Evolutionary conservation across 2,329 filamentous ascomycete species (phyloP), one percentile per base, ranked within the genome.

Genomic region (Aschersonia sp.): DNA sequence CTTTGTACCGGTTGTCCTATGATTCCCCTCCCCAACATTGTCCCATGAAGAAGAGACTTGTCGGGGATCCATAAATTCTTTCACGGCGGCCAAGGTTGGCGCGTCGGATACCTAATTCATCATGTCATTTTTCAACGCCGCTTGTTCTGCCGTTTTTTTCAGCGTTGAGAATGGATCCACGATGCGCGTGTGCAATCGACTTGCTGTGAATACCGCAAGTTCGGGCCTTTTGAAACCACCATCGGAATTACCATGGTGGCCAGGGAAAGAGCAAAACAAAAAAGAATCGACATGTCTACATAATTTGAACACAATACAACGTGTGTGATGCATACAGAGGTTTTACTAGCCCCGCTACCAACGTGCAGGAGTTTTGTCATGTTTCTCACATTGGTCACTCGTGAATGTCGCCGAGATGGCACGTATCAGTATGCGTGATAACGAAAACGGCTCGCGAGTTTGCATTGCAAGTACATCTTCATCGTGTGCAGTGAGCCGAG

Each of bases 1-100:
- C 28, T 44, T 44, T 31, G 9, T 46, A 51, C 44, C 40, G 53
- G 50, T 63, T 49, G 57, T 63, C 60, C 61, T 62, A 63, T 65
- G 64, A 65, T 66, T 65, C 64, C 63, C 61, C 62, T 38, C 57
- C 40, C 40, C 41, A 46, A 32, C 45, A 10, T 43, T 45, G 46
- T 44, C 20, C 20, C 30, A n/a, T 30, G 42, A 35, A 44, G 40
- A 32, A 44, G 31, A 40, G 43, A 43, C 29, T 10, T 6, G n/a
- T 59, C 52, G 56, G 54, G 56, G 53, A 56, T 54, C 51, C 54
- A 49, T 51, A 56, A 56, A 7, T 42, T 42, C 20, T 42, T 51
- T 54, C 52, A 53, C 60, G 57, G 59, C 38, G 46, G 58, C 61
- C 58, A 58, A 56, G 38, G 45, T 7, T 46, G 45, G 20, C 9